A percentile compares a stretch with the other conserved stretches of the same genome.
phyloP scores from a whole-genome alignment of 495 filamentous ascomycete species.

The Aspergillus campestris region DNA sequence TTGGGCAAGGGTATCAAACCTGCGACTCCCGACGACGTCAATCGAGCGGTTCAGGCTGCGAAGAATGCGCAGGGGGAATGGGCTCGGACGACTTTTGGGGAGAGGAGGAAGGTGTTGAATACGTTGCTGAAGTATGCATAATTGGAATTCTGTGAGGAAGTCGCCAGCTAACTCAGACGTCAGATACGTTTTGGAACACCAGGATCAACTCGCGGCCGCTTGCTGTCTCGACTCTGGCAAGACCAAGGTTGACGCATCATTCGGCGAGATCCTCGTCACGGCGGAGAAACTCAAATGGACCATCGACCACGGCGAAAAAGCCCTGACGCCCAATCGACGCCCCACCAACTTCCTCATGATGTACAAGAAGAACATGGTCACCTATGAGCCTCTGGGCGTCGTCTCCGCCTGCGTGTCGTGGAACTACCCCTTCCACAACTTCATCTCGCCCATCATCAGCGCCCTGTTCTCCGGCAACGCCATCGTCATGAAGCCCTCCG shows the following conservation, averaged over 20 bases:
- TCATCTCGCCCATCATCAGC: slow-evolving; percentile 84
- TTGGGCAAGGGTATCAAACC: slow-evolving; percentile 72
- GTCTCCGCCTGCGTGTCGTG: slow-evolving; percentile 90
- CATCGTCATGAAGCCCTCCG: slow-evolving; percentile 84
- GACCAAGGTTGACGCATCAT: slow-evolving; percentile 83
- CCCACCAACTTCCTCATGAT: slow-evolving; percentile 85
- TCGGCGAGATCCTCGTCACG: slow-evolving; percentile 92
- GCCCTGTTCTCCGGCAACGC: slow-evolving; percentile 89
- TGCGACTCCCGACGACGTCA: slow-evolving; percentile 67
- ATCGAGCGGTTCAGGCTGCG: slow-evolving; percentile 67
- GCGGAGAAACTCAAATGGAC: slow-evolving; percentile 93
- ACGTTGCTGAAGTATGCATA: slow-evolving; percentile 65
- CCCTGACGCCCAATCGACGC: slow-evolving; percentile 60
- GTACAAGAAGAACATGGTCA: slow-evolving; percentile 89
- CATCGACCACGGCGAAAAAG: slow-evolving; percentile 80
- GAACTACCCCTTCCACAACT: slow-evolving; percentile 97
- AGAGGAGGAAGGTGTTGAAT: slow-evolving; percentile 71
- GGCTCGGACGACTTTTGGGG: slow-evolving; percentile 67
- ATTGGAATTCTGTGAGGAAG: too few species aligned
- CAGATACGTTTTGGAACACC: slow-evolving; percentile 76
- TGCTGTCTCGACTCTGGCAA: slow-evolving; percentile 97
- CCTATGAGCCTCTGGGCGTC: slow-evolving; percentile 88
- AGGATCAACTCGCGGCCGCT: slow-evolving; percentile 74
- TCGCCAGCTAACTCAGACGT: background rate
- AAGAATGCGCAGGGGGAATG: slow-evolving; percentile 70